Evolutionary conservation across 2,329 filamentous ascomycete species (phyloP).

Genomic region (Lasiodiplodia hormozganensis): DNA sequence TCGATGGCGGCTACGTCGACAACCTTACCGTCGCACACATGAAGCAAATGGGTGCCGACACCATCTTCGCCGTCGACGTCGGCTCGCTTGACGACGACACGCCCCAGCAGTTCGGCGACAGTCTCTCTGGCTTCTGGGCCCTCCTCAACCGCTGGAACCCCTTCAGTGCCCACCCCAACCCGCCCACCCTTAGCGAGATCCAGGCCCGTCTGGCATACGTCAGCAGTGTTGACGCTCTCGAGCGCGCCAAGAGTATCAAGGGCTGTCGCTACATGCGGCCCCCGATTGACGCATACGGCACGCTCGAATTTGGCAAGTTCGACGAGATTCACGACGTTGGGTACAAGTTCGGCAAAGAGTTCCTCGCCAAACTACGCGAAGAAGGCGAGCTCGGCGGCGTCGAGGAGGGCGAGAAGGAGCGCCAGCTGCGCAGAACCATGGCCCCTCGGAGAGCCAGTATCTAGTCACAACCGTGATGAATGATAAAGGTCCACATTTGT

Average conservation of each 20-base stretch:
- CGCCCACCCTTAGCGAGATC: constrained; percentile 93
- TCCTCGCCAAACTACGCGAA: constrained; percentile 75
- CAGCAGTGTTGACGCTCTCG: constrained; percentile 89
- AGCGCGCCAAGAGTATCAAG: constrained; percentile 87
- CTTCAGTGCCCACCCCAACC: constrained; percentile 86
- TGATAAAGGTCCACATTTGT: not conserved
- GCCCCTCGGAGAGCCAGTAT: constrained; percentile 58
- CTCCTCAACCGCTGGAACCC: constrained; percentile 97
- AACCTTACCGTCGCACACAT: constrained; percentile 97
- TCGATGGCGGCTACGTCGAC: constrained; percentile 96
- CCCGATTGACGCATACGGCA: constrained; percentile 91
- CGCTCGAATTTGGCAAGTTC: constrained; percentile 95
- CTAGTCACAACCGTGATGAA: constrained; percentile 32
- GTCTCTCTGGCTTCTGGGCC: constrained; percentile 93
- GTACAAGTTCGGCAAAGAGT: constrained; percentile 84
- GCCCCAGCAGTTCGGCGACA: constrained; percentile 92
- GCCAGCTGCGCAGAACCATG: constrained; percentile 60
- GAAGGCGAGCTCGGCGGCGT: constrained; percentile 73
- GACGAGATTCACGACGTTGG: constrained; percentile 95
- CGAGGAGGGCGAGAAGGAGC: constrained; percentile 59
- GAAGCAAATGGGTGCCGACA: constrained; percentile 90
- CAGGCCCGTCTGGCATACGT: constrained; percentile 95
- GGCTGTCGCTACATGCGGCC: constrained; percentile 97
- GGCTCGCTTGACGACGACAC: constrained; percentile 90
- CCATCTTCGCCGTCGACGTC: constrained; percentile 95